Evolutionary conservation across 2,329 filamentous ascomycete genomes (phyloP).

Genomic region (Didymella segeticola): DNA sequence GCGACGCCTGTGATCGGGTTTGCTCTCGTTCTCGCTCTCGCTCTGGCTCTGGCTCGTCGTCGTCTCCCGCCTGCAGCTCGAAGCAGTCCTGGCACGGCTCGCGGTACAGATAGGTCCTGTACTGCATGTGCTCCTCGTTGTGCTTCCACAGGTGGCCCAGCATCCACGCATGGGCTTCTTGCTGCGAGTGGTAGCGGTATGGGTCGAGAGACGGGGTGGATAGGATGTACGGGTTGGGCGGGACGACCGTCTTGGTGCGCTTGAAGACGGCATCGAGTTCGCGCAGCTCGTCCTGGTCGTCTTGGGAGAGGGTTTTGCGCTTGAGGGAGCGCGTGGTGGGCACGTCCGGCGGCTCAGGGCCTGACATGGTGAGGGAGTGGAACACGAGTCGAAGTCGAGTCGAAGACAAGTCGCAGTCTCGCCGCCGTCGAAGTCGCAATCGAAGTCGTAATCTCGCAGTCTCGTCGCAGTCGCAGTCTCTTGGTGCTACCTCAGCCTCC

Average conservation of each 20-base stretch:
- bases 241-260: conserved; percentile 53
- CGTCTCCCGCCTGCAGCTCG: conserved; percentile 59
- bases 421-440: too few species aligned
- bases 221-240: conserved; percentile 55
- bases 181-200: conserved; percentile 52
- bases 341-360: conserved; percentile 35
- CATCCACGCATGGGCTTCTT: conserved; percentile 52
- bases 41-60: conserved; percentile 58
- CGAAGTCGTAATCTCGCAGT: too few species aligned
- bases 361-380: conserved; percentile 39
- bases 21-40: conserved; percentile 52
- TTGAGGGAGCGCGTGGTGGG: conserved; percentile 37
- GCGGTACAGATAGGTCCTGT: conserved; percentile 67
- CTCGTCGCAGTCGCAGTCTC: conserved; percentile 3
- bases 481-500: conserved; percentile 38
- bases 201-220: conserved; percentile 56
- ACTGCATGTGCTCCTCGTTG: conserved; percentile 66
- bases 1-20: conserved; percentile 38
- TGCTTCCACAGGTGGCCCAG: conserved; percentile 60
- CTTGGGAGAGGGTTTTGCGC: conserved; percentile 33
- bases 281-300: conserved; percentile 48
- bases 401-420: too few species aligned
- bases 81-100: conserved; percentile 59
- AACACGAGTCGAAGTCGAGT: too few species aligned
- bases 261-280: conserved; percentile 51